Evolutionary conservation across 768 basidiomycete species (phyloP).

Genomic region (Tephrocybe sp.): DNA sequence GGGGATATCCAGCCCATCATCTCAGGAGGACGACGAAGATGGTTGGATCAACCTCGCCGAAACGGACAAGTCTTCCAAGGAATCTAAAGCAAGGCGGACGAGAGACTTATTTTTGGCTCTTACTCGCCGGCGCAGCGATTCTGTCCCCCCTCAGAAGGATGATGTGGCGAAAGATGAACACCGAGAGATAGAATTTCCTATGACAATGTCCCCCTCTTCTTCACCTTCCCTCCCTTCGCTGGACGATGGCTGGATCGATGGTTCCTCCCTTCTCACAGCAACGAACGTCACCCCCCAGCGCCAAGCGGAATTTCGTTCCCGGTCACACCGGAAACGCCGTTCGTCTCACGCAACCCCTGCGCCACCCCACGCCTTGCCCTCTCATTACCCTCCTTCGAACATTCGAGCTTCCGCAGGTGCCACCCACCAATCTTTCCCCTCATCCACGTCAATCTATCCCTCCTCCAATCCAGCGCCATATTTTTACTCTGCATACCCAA

Average conservation of each 20-base stretch:
- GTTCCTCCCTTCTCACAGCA: conserved; percentile 18
- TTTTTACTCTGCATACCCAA: conserved; percentile 19
- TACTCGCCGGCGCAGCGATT: conserved; percentile 40
- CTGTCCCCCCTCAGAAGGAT: conserved; percentile 28
- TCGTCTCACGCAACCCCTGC: conserved; percentile 17
- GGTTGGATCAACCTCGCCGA: conserved; percentile 44
- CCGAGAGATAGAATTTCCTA: conserved; percentile 7
- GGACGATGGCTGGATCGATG: conserved; percentile 42
- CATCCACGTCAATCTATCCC: conserved; percentile 6
- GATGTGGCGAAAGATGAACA: conserved; percentile 13
- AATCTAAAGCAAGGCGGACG: conserved; percentile 37
- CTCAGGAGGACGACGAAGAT: conserved; percentile 40
- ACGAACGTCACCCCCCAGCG: conserved; percentile 4
- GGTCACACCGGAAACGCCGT: conserved; percentile 18
- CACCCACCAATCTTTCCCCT: conserved; percentile 11
- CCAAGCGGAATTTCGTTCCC: conserved; percentile 15
- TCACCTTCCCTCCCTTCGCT: conserved; percentile 24
- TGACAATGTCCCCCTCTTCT: conserved; percentile 22
- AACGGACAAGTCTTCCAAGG: conserved; percentile 18
- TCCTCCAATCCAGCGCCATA: conserved; percentile 12
- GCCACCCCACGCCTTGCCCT: not conserved
- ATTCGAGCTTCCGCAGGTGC: conserved; percentile 6
- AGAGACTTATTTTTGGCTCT: conserved; percentile 44
- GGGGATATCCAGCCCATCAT: conserved; percentile 28
- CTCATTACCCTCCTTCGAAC: conserved; percentile 11